A percentile compares a stretch with the other conserved stretches of the same genome.
These are phyloP conservation scores for Durusdinium trenchii DNA, from an alignment of 73 alveolate genomes.

Conservation along the genomic window DNA sequence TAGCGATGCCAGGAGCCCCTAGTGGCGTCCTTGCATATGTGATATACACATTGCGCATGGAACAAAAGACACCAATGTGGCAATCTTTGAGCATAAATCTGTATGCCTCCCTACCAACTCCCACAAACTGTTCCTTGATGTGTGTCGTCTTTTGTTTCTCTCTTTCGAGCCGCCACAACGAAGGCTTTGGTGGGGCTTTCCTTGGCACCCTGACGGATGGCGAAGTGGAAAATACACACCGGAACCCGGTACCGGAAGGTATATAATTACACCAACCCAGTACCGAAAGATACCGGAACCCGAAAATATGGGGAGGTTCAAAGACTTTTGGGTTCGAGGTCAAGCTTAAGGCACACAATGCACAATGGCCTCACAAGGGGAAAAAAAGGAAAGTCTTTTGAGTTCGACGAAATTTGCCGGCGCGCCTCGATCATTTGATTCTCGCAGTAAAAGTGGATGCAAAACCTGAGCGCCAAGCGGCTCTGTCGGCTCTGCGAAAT, in stretches of 20 bases:
- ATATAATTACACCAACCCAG: too few species aligned
- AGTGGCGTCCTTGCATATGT: too few species aligned
- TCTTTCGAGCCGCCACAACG: constrained; percentile 53
- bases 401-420: background rate
- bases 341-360: background rate
- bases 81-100: too few species aligned
- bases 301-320: background rate
- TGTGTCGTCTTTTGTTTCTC: background rate
- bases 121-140: background rate
- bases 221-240: background rate
- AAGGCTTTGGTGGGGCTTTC: constrained; percentile 69
- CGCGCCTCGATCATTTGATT: constrained; percentile 69
- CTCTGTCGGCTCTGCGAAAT: background rate
- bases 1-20: too few species aligned
- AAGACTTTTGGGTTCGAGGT: background rate
- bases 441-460: constrained; percentile 89
- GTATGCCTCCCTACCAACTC: background rate
- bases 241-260: background rate
- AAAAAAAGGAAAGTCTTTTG: too few species aligned
- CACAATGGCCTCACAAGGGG: background rate
- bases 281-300: too few species aligned
- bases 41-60: too few species aligned
- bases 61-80: too few species aligned
- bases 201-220: constrained; percentile 51
- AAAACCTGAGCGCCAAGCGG: constrained; percentile 1